A percentile compares a stretch with the other conserved stretches of the same genome.
phyloP scores from a whole-genome alignment of 2,329 filamentous ascomycete species.

The Metarhizium guizhouense region DNA sequence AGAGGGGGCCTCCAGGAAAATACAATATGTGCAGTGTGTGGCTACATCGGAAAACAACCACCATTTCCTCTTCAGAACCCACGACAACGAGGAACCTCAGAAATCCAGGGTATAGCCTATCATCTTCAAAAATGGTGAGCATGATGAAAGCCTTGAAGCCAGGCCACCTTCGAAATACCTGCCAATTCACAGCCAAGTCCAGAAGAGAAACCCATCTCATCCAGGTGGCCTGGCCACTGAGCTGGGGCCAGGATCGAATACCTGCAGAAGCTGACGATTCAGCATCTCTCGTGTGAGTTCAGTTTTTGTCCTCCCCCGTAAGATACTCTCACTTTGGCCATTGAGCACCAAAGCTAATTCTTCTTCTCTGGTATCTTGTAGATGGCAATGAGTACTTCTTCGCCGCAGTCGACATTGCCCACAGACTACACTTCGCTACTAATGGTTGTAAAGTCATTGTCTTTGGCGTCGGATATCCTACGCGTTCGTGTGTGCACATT shows the following conservation, averaged over 20 bases:
- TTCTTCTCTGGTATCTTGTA: constrained; percentile 18
- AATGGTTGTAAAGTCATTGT: constrained; percentile 19
- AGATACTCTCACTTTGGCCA: too few relatives aligned
- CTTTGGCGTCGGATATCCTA: constrained; percentile 24
- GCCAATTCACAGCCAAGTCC: constrained; percentile 15
- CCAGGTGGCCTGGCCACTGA: constrained; percentile 21
- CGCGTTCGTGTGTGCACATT: constrained; percentile 18
- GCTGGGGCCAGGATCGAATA: constrained; percentile 16
- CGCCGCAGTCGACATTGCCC: constrained; percentile 21
- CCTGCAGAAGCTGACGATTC: constrained; percentile 6
- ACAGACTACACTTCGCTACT: constrained; percentile 14
- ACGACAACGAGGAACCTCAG: too few relatives aligned
- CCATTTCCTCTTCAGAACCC: too few relatives aligned
- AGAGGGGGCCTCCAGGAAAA: too few relatives aligned
- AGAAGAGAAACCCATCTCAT: constrained; percentile 20
- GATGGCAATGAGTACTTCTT: constrained; percentile 27
- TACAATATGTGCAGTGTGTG: too few relatives aligned
- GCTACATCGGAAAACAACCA: background rate
- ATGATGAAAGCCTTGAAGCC: constrained; percentile 6
- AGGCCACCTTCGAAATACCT: constrained; percentile 17
- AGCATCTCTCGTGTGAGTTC: too few relatives aligned
- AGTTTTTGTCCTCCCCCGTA: too few relatives aligned
- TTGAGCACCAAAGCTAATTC: too few relatives aligned
- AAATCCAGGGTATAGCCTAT: background rate
- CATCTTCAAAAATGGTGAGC: background rate